A percentile compares a stretch with the other conserved stretches of the same genome.
Conservation (phyloP, 2,329 filamentous ascomycete genomes). For the Didymella glomerata region DNA sequence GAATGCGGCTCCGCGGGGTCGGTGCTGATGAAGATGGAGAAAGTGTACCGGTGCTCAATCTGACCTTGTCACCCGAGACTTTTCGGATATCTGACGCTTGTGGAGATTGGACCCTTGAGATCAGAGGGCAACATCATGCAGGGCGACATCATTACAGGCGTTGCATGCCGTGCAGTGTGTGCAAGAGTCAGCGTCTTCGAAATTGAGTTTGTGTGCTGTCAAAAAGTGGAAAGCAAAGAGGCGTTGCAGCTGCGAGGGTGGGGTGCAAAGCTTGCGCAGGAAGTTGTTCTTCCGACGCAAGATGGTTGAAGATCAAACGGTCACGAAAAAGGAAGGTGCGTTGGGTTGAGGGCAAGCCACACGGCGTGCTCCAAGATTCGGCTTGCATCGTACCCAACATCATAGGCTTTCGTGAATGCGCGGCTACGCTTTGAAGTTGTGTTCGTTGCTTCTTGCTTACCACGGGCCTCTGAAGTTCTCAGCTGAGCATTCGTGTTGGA, state of each 20-base stretch:
- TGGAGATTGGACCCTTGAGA: slow-evolving; percentile 15
- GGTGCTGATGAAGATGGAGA: slow-evolving; percentile 7
- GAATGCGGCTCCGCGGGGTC: slow-evolving; percentile 13
- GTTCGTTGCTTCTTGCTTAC: slow-evolving; percentile 17
- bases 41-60: slow-evolving; percentile 15
- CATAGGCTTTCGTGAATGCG: neutral
- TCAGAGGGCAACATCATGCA: slow-evolving; percentile 17
- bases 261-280: slow-evolving; percentile 15
- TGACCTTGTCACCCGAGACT: slow-evolving; percentile 6
- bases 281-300: slow-evolving; percentile 20
- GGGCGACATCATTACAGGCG: slow-evolving; percentile 17
- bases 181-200: slow-evolving; percentile 9
- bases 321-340: slow-evolving; percentile 28
- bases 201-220: slow-evolving; percentile 15
- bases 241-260: slow-evolving; percentile 9
- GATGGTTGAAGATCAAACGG: slow-evolving; percentile 21
- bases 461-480: slow-evolving; percentile 3
- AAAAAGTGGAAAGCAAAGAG: slow-evolving; percentile 11
- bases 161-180: slow-evolving; percentile 3
- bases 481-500: slow-evolving; percentile 16
- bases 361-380: slow-evolving; percentile 24
- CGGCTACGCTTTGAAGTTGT: neutral
- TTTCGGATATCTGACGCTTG: slow-evolving; percentile 11
- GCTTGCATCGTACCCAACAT: slow-evolving; percentile 12
- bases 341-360: slow-evolving; percentile 18